Evolutionary conservation across 208 protist species (phyloP).

Genomic region (Endotrypanum monterogeii): DNA sequence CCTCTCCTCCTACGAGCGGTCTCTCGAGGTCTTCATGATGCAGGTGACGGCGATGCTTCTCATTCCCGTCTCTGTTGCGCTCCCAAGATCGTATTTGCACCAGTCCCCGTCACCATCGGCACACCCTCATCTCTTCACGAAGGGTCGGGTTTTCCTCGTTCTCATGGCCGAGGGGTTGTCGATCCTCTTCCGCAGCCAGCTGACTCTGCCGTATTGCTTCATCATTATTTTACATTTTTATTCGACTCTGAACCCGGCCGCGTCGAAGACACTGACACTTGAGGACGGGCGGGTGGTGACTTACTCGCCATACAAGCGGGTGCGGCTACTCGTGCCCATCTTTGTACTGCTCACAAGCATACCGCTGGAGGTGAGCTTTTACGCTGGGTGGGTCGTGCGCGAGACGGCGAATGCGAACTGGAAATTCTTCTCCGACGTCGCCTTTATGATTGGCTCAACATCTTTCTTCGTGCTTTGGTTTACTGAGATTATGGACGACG

Average conservation of each 20-base stretch:
- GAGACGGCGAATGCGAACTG: slow-evolving; percentile 77
- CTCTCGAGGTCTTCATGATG: slow-evolving; percentile 51
- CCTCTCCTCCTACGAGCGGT: slow-evolving; percentile 52
- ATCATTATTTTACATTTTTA: slow-evolving; percentile 64
- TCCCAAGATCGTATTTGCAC: slow-evolving; percentile 22
- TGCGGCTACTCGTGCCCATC: slow-evolving; percentile 56
- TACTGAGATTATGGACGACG: slow-evolving; percentile 39
- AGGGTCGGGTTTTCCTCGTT: slow-evolving; percentile 43
- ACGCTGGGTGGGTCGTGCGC: slow-evolving; percentile 60
- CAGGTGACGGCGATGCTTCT: slow-evolving; percentile 58
- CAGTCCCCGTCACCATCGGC: slow-evolving; percentile 10
- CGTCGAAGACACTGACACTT: slow-evolving; percentile 28
- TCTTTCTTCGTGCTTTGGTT: slow-evolving; percentile 58
- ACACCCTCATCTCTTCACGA: slow-evolving; percentile 36
- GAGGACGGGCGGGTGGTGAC: slow-evolving; percentile 33
- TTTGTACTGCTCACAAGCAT: slow-evolving; percentile 45
- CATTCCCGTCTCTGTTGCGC: slow-evolving; percentile 32
- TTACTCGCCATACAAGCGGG: slow-evolving; percentile 40
- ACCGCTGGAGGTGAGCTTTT: slow-evolving; percentile 67
- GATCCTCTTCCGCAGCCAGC: slow-evolving; percentile 43
- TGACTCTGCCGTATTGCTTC: slow-evolving; percentile 53
- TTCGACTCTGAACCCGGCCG: slow-evolving; percentile 41
- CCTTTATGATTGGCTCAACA: slow-evolving; percentile 32
- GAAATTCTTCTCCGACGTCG: slow-evolving; percentile 75
- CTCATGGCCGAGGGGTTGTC: slow-evolving; percentile 54